Base-by-base conservation (phyloP, 2,329 filamentous ascomycete genomes). In the Alternaria consortialis region DNA sequence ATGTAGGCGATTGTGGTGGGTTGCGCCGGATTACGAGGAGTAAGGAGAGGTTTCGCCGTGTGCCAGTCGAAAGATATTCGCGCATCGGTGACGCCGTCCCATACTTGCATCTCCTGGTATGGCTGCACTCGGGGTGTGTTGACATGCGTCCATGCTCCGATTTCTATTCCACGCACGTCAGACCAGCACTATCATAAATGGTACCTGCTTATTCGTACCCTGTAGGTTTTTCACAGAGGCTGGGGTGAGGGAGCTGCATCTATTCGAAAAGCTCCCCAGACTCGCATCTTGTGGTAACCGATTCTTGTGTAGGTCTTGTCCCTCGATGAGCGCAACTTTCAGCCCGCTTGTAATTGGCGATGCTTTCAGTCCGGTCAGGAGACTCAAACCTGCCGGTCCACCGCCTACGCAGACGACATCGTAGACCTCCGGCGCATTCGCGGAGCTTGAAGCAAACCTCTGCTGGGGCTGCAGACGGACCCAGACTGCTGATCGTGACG, bases 41-140 rank as follows among this genome's bases (percentile, higher is more conserved):
- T 64, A 31, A 75, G 62, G 17, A 73, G 61, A 8, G 80, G 79
- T 46, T 80, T 75, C 48, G 79, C 76, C 23, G 71, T 79, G 56
- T 84, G 82, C 90, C 90, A 91, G 80, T 95, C 91, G 78, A 99
- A 99, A 69, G 92, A 91, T 76, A 99, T 95, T 69, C 90, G 88
- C 36, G 93, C 92, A 60, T 89, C 93, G 40, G 91, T 92, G 58
- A 97, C 88, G 64, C 94, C 96, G 78, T 99, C 95, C 95, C 96
- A 99, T 32, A 98, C 95, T 78, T 97, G 91, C 95, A 99, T 99
- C 71, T 94, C 91, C 61, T 96, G 90, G 79, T 97, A 99, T 1
- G 89, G 86, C 81, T 97, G 94, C 34, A 95, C 87, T 32, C 95
- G 88, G 6, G 87, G 83, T 42, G 84, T 81, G 68, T 91, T 86